Evolutionary conservation across 2,329 filamentous ascomycete species (phyloP).

Genomic region (Metarhizium anisopliae): DNA sequence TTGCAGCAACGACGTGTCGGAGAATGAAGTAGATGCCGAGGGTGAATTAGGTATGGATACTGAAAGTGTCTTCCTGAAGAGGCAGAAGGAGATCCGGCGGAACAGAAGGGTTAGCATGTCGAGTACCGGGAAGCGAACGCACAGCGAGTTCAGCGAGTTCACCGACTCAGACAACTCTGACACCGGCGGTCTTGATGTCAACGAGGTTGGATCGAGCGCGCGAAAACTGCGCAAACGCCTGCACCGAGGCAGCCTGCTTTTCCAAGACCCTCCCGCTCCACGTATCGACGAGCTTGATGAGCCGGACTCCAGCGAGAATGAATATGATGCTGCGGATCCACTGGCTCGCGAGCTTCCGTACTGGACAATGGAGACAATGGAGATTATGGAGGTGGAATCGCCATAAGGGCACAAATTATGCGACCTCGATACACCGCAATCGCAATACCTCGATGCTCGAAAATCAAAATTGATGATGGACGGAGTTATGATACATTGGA

Average conservation of each 20-base stretch:
- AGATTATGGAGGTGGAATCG: conserved; percentile 42
- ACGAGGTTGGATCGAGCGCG: conserved; percentile 36
- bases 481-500: neutral
- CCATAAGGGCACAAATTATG: conserved; percentile 10
- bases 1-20: conserved; percentile 30
- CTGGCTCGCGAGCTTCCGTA: conserved; percentile 42
- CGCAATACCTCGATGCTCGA: conserved; percentile 3
- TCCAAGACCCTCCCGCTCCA: conserved; percentile 39
- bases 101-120: conserved; percentile 39
- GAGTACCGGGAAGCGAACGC: conserved; percentile 46
- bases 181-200: conserved; percentile 28
- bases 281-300: conserved; percentile 46
- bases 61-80: conserved; percentile 29
- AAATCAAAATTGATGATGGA: neutral
- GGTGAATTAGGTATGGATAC: conserved; percentile 23
- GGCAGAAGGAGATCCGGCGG: conserved; percentile 33
- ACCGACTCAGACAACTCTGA: conserved; percentile 40
- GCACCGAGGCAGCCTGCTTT: conserved; percentile 37
- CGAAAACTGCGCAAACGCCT: conserved; percentile 37
- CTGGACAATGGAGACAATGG: conserved; percentile 37
- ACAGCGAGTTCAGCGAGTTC: conserved; percentile 45
- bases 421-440: neutral
- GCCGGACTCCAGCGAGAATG: conserved; percentile 39
- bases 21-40: conserved; percentile 22
- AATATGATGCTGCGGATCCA: conserved; percentile 28